Conservation (phyloP, 148 eudicot genomes). For the Rhododendron molle region DNA sequence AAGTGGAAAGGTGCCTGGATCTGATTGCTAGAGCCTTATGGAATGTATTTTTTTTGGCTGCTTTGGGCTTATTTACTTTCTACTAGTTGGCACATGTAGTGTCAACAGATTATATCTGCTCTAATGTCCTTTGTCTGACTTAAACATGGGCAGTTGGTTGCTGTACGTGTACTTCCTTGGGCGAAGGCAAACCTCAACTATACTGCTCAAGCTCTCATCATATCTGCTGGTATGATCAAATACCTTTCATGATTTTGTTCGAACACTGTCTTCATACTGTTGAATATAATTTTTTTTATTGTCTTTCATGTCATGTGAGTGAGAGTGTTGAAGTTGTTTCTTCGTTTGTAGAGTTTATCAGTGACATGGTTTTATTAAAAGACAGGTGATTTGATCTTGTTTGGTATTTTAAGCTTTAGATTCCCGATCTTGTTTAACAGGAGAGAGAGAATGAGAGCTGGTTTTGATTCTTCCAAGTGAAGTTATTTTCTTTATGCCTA, state of each 20-base stretch:
- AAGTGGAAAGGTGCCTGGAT: no score
- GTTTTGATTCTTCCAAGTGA: no score
- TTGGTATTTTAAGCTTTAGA: neutral
- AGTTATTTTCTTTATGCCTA: no score
- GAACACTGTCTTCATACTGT: neutral
- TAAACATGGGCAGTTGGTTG: conserved; percentile 10
- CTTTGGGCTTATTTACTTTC: no score
- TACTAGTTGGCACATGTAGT: no score
- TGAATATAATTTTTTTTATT: neutral
- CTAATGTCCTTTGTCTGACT: neutral
- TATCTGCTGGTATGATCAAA: conserved; percentile 63
- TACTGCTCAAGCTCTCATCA: conserved; percentile 89
- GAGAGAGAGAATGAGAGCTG: neutral
- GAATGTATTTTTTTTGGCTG: no score
- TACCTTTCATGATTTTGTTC: neutral
- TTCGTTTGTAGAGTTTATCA: neutral
- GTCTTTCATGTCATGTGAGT: neutral
- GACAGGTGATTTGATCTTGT: neutral
- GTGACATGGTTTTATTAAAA: neutral
- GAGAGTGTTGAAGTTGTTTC: neutral
- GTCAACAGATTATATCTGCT: neutral
- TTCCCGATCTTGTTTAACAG: neutral
- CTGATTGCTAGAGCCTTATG: no score
- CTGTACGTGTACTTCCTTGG: conserved; percentile 73
- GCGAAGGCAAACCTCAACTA: conserved; percentile 88